Percentiles rank a stretch among this genome's conserved stretches.
Conservation (phyloP, 352 stramenopile genomes). For the Phytopythium oedochilum region DNA sequence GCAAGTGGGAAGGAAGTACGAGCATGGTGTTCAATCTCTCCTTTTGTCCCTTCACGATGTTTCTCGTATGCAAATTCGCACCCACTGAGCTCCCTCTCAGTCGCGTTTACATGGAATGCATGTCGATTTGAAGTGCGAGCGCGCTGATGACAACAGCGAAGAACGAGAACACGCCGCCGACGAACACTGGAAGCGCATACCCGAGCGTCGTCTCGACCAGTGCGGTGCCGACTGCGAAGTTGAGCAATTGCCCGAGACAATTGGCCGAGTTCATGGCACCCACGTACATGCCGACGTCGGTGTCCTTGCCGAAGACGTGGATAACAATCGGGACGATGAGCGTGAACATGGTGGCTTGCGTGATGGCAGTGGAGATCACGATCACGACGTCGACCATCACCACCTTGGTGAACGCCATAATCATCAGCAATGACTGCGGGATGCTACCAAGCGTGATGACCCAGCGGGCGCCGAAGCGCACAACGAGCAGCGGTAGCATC, state of each 20-base stretch:
- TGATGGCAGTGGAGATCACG: slow-evolving; percentile 39
- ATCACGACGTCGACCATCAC: slow-evolving; percentile 39
- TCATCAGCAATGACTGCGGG: slow-evolving; percentile 43
- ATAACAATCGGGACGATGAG: slow-evolving; percentile 71
- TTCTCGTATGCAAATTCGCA: no score
- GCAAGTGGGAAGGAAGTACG: not conserved
- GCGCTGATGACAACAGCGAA: slow-evolving; percentile 57
- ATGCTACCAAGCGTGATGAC: slow-evolving; percentile 36
- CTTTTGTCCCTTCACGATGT: not conserved
- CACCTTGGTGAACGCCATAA: slow-evolving; percentile 45
- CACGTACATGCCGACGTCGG: slow-evolving; percentile 64
- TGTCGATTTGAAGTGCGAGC: slow-evolving; percentile 59
- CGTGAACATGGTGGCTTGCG: slow-evolving; percentile 54
- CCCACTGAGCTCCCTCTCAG: not conserved
- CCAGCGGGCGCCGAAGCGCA: slow-evolving; percentile 31
- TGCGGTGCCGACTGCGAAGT: slow-evolving; percentile 53
- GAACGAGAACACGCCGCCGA: slow-evolving; percentile 61
- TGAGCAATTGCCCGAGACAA: slow-evolving; percentile 66
- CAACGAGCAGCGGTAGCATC: slow-evolving; percentile 39
- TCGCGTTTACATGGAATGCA: slow-evolving; percentile 61
- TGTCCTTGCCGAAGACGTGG: slow-evolving; percentile 47
- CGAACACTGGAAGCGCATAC: slow-evolving; percentile 57
- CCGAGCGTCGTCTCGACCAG: slow-evolving; percentile 61
- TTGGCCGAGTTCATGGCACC: slow-evolving; percentile 73
- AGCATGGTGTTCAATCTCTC: not conserved